Percentiles rank a stretch among this genome's conserved stretches.
Conservation (phyloP, 768 basidiomycete species). For the Brasilioporus rufonigricans region DNA sequence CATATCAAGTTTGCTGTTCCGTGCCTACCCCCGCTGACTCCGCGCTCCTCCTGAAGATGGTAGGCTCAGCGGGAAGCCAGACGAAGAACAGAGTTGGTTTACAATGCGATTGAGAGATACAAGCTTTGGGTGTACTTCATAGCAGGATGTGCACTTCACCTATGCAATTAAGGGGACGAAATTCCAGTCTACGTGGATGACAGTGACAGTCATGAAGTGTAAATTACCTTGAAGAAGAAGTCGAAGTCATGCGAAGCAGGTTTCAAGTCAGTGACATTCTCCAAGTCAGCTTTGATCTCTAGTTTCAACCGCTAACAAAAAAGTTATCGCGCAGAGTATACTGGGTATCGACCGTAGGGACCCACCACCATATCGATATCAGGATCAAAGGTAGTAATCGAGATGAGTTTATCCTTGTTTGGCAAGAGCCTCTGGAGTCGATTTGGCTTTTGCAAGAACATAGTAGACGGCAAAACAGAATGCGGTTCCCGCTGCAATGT, state of each 20-base stretch:
- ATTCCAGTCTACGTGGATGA: background rate
- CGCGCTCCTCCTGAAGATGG: constrained; percentile 55
- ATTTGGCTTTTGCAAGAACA: background rate
- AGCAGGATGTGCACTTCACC: constrained; percentile 81
- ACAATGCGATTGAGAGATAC: constrained; percentile 74
- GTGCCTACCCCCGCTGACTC: constrained; percentile 65
- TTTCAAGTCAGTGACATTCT: constrained; percentile 68
- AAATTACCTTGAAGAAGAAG: constrained; percentile 70
- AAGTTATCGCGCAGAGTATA: background rate
- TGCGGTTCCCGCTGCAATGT: constrained; percentile 21
- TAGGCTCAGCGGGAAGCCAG: constrained; percentile 1
- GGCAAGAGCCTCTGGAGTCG: background rate
- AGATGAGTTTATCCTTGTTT: constrained; percentile 27
- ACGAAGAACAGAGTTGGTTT: constrained; percentile 5
- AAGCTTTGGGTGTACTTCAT: constrained; percentile 70
- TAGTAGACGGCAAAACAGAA: too few species aligned
- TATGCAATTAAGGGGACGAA: constrained; percentile 18
- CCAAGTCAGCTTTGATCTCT: constrained; percentile 76
- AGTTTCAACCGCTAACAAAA: constrained; percentile 51
- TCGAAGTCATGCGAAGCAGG: constrained; percentile 72
- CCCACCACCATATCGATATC: constrained; percentile 50
- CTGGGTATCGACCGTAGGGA: constrained; percentile 5
- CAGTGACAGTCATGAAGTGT: background rate
- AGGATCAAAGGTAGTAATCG: background rate
- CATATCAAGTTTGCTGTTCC: constrained; percentile 78